Evolutionary conservation across 257 asterid species (phyloP).

Genomic region (Nyctanthes arbortristis): DNA sequence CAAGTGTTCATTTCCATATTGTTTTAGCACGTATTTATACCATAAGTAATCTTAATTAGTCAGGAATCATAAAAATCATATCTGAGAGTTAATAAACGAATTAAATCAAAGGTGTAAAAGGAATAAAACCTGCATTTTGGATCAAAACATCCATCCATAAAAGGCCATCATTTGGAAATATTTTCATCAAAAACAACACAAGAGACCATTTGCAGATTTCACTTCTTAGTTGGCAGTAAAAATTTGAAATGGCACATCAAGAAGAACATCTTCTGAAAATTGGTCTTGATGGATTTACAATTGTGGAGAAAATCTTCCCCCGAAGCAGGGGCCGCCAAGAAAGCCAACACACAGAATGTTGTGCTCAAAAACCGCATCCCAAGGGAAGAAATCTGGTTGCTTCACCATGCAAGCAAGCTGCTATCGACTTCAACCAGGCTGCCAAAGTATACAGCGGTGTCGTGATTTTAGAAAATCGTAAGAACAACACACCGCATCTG

Average conservation of each 20-base stretch:
- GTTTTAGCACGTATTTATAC: no score
- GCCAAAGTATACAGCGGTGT: conserved; percentile 21
- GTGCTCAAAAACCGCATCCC: not conserved
- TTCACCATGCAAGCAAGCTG: not conserved
- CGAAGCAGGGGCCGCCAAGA: not conserved
- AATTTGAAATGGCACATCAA: not conserved
- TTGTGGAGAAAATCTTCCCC: not conserved
- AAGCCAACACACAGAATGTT: not conserved
- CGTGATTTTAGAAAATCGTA: conserved; percentile 3
- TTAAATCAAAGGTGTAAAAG: no score
- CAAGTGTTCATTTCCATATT: no score
- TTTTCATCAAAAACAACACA: no score
- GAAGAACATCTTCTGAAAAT: not conserved
- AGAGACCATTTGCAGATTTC: not conserved
- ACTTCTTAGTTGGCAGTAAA: not conserved
- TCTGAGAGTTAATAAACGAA: no score
- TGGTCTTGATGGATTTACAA: not conserved
- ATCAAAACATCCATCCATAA: no score
- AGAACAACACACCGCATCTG: not conserved
- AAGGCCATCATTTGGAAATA: no score
- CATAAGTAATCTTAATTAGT: no score
- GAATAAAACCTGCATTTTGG: no score
- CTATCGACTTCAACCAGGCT: conserved; percentile 22
- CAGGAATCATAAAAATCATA: no score
- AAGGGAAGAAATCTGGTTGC: not conserved